Evolutionary conservation across 495 filamentous ascomycete genomes (phyloP), one percentile per base, ranked within the genome.

Genomic region (Aspergillus steynii): DNA sequence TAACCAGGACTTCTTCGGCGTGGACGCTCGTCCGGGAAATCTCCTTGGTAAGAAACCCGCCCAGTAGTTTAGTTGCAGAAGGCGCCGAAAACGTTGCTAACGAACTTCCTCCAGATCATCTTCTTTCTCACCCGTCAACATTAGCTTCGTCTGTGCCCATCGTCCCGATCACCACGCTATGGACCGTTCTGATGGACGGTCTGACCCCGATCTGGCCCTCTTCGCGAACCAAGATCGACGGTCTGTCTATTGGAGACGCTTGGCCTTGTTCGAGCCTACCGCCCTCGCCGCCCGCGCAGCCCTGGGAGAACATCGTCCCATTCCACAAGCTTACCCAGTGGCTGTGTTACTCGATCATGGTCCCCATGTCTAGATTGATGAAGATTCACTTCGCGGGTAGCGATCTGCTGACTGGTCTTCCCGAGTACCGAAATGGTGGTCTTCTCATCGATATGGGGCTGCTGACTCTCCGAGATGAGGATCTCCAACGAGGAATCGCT

Each of bases 301-400:
- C 88, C 0, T 98, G 95, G 96, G 94, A 99, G 69, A 89, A 84
- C 66, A 97, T 99, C 64, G 88, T 96, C 6, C 94, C 96, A 1
- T 89, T 90, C 74, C 88, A 91, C 74, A 91, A 91, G 68, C 79
- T 90, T 29, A 90, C 88, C 0, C 88, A 91, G 66, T 91, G 88
- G 88, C 82, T 90, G 15, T 85, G 84, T 64, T 90, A 89, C 73
- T 90, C 87, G 1, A 80, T 90, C 54, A 89, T 88, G 85, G 83
- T 86, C 4, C 87, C 87, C 0, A 88, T 90, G 84, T 82, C 79
- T 20, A 83, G 79, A 63, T 66, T 89, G 50, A 79, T 89, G 73
- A 77, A 85, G 34, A 83, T 88, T 25, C 81, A 87, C 50, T 87
- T 88, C 62, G 85, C 83, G 8, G 86, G 86, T 51, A 77, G 72